Evolutionary conservation across 2,329 filamentous ascomycete genomes (phyloP), one percentile per base, ranked within the genome.

Genomic region (Ophiostoma tasmaniense): DNA sequence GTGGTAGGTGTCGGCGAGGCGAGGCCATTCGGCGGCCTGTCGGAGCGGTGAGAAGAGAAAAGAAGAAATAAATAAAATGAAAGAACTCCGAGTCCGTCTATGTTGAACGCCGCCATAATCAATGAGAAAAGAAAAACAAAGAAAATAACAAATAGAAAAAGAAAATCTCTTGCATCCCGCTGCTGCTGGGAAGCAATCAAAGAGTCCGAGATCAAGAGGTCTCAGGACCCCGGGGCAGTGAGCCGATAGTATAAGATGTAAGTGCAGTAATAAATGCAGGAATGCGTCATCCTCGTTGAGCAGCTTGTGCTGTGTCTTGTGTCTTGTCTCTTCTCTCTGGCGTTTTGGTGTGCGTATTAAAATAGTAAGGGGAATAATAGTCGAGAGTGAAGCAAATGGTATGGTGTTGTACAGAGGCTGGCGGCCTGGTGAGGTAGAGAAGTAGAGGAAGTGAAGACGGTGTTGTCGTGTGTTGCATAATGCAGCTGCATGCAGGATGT

Each of bases 341-440:
- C 42, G 67, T 30, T 72, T 72, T 75, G 17, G 59, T 10, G 25
- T 25, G 72, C 72, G 72, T 74, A 78, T 78, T 78, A 78, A 77
- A 74, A 71, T 67, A 73, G 75, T 75, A 73, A 73, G 50, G 55
- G 67, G 65, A 68, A 61, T 52, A 67, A 67, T 55, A 69, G 68
- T 65, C 52, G 50, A 33, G 22, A 28, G 25, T 25, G 22, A 61
- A 68, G 17, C 52, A 35, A 45, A 59, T 30, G 37, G 35, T 37
- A 10, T 22, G 52, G 45, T 70, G 42, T 42, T 70, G 65, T 70
- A 70, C 69, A 70, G 35, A 45, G 64, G 39, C 64, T 37, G 66
- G 55, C 66, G 35, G 22, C 22, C 39, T 59, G 35, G 64, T 55
- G n/a, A 33, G 20, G 61, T 7, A 22, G 61, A 25, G 28, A 64